Percentiles rank a stretch among this genome's conserved stretches.
phyloP scores from a whole-genome alignment of 2,329 filamentous ascomycete species.

The Paecilomyces sp. region DNA sequence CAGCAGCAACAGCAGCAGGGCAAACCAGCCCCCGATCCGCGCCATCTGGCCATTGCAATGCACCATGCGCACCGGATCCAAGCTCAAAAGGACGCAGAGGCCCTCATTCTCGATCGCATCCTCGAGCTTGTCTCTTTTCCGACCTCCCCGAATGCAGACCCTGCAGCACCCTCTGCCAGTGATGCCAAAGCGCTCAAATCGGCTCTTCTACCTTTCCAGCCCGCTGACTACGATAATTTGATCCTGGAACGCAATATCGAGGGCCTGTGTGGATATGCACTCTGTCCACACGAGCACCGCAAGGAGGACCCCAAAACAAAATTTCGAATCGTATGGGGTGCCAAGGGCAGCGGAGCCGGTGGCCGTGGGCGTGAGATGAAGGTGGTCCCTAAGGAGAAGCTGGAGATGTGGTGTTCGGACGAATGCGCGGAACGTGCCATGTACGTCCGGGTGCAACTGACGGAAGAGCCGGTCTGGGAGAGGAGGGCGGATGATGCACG shows the following conservation, averaged over 20 bases:
- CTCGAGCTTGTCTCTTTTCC: slow-evolving; percentile 64
- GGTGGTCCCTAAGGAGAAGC: slow-evolving; percentile 63
- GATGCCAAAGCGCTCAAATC: slow-evolving; percentile 61
- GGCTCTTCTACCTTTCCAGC: slow-evolving; percentile 68
- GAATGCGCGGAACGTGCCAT: slow-evolving; percentile 71
- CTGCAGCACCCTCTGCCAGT: slow-evolving; percentile 46
- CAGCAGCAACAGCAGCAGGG: slow-evolving; percentile 20
- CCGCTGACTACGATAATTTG: slow-evolving; percentile 80
- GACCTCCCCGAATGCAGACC: slow-evolving; percentile 43
- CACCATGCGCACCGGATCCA: slow-evolving; percentile 79
- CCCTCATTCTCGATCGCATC: slow-evolving; percentile 63
- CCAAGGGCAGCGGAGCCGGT: slow-evolving; percentile 40
- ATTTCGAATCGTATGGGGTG: slow-evolving; percentile 59
- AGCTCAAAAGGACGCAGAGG: slow-evolving; percentile 70
- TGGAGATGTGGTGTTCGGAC: slow-evolving; percentile 82
- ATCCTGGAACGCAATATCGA: slow-evolving; percentile 84
- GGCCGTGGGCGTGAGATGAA: slow-evolving; percentile 48
- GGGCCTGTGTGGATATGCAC: slow-evolving; percentile 71
- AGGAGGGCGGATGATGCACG: slow-evolving; percentile 48
- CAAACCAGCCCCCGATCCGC: slow-evolving; percentile 37
- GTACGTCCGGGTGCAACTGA: slow-evolving; percentile 83
- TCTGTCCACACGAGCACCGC: slow-evolving; percentile 63
- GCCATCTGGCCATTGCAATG: slow-evolving; percentile 57
- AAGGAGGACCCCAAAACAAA: slow-evolving; percentile 52
- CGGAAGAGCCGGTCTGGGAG: slow-evolving; percentile 79